phyloP scores from a whole-genome alignment of 78 protist species.

The slime mould (Dictyostelium discoideum) region dicty_2.7 NC_007091.3:323501-324000 shows the following conservation, averaged over 20 bases:
- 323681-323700: not conserved
- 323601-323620: not conserved
- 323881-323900: constrained; percentile 1
- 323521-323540: too few species aligned
- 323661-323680: not conserved
- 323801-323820: not conserved
- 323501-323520: too few species aligned
- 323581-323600: not conserved
- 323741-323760: not conserved
- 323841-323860: constrained; percentile 6
- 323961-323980: not conserved
- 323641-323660: not conserved
- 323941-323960: not conserved
- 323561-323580: not conserved
- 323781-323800: not conserved
- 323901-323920: not conserved
- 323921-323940: constrained; percentile 4
- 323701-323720: constrained; percentile 1
- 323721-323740: not conserved
- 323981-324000: not conserved
- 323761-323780: not conserved
- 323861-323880: not conserved
- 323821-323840: not conserved
- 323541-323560: not conserved
- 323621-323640: constrained; percentile 9